Conservation (phyloP, 371 early-diverging fungal species). For the Nematocida sp. region DNA sequence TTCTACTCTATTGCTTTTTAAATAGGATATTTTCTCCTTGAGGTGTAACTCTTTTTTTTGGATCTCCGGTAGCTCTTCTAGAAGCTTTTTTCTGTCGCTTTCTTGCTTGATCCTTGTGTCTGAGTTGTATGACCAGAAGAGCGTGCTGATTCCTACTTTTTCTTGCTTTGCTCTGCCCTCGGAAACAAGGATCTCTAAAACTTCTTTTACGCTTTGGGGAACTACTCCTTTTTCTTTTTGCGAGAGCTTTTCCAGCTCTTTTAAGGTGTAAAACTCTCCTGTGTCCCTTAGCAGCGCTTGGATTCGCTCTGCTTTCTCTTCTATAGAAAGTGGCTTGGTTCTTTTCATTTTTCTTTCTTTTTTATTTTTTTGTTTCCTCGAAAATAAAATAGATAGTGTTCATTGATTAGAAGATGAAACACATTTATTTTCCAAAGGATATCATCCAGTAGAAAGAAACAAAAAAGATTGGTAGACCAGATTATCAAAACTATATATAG, state of each 20-base stretch:
- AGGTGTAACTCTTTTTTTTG: not conserved
- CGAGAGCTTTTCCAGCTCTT: constrained; percentile 82
- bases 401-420: no score
- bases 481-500: no score
- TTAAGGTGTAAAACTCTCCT: constrained; percentile 55
- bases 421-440: no score
- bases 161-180: constrained; percentile 79
- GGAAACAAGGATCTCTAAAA: constrained; percentile 77
- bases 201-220: constrained; percentile 78
- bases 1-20: constrained; percentile 30
- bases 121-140: constrained; percentile 83
- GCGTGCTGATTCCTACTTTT: constrained; percentile 81
- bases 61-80: constrained; percentile 18
- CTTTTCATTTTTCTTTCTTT: no score
- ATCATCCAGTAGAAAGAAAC: no score
- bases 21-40: constrained; percentile 11
- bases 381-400: no score
- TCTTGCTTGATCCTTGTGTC: constrained; percentile 65
- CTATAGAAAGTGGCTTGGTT: constrained; percentile 47
- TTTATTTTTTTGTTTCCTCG: no score
- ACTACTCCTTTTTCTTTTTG: constrained; percentile 79
- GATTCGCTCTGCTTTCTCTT: constrained; percentile 36
- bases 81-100: constrained; percentile 28
- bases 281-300: constrained; percentile 14
- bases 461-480: no score